Percentiles rank a stretch among this genome's conserved stretches.
Conservation (phyloP, 148 eudicot genomes). For the Simmondsia chinensis region DNA sequence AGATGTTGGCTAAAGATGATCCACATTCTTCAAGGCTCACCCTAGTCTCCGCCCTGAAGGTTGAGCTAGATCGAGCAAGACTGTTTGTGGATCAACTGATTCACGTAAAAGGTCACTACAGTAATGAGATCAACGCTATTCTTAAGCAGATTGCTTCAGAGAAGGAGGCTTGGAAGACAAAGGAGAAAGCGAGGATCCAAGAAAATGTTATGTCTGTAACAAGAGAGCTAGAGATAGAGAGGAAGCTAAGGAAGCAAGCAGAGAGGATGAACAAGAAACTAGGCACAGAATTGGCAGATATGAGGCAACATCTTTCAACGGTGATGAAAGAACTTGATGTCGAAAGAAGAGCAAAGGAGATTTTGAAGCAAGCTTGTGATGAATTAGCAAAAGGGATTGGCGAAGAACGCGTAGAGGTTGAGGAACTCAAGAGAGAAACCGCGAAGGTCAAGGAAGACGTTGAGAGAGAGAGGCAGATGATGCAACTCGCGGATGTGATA, state of each 20-base stretch:
- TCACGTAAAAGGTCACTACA: conserved; percentile 28
- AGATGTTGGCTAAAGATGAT: conserved; percentile 37
- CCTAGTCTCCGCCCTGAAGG: conserved; percentile 41
- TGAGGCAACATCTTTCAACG: conserved; percentile 31
- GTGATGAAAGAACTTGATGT: conserved; percentile 44
- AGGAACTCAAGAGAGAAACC: conserved; percentile 54
- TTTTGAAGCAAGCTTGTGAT: conserved; percentile 79
- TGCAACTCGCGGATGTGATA: conserved; percentile 73
- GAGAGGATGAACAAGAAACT: conserved; percentile 80
- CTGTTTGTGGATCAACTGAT: conserved; percentile 38
- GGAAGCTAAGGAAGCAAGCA: conserved; percentile 55
- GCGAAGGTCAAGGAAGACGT: conserved; percentile 59
- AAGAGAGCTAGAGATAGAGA: conserved; percentile 64
- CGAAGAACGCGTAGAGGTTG: conserved; percentile 67
- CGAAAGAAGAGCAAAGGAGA: conserved; percentile 67
- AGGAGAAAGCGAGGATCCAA: conserved; percentile 41
- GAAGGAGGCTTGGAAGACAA: conserved; percentile 52
- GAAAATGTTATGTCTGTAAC: conserved; percentile 37
- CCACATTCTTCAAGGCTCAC: conserved; percentile 48
- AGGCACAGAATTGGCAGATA: conserved; percentile 61
- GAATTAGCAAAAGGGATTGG: conserved; percentile 72
- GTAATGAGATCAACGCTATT: conserved; percentile 30
- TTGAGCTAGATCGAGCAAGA: conserved; percentile 32
- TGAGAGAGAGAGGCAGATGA: conserved; percentile 83
- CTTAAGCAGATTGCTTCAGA: conserved; percentile 39